Base-by-base conservation (phyloP, 331 rosid species). In the Quercus tomentella region DNA sequence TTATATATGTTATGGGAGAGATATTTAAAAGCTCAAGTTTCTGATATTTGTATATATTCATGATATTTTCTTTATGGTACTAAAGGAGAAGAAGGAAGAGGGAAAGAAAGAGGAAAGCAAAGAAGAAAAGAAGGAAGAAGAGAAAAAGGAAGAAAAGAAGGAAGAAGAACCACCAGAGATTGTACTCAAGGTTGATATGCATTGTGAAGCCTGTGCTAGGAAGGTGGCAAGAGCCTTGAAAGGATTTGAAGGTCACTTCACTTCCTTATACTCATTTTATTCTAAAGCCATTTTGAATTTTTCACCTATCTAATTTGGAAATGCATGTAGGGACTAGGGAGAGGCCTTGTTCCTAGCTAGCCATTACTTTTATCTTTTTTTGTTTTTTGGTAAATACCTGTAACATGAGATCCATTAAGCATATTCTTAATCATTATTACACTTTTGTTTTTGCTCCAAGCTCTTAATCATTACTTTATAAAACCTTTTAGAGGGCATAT, bases 181-280 rank as follows among this genome's bases (percentile, higher is more conserved):
- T 71, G 90, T 95, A 0, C 89, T 95, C 73, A 95, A 95, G 77
- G 97, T 95, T 28, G 96, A 93, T 83, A 95, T 93, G 99, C 99
- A 95, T 82, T 95, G 98, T 83, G 89, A 91, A 86, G 99, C 98
- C 18, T 93, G 98, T 76, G 97, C 96, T 51, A 86, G 96, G 84
- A 95, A 95, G 88, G 92, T 89, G 52, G 94, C 97, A n/a, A 83
- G 89, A 83, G 90, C 98, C 52, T 83, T 95, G 67, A 95, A 88
- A 82, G 97, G 97, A 74, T 95, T 93, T 82, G 89, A 93, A 87
- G 99, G 99, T 93, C 31, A 72, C 78, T 79, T 93, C 31, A 72
- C 78, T 79, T 55, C 26, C 20, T 17, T 74, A 57, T 58, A 33
- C 61, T 49, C 7, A 57, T 72, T 26, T 7, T 62, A 35, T 22